Conservation (phyloP, 352 stramenopile genomes). For the Globisporangium abappressorium region DNA sequence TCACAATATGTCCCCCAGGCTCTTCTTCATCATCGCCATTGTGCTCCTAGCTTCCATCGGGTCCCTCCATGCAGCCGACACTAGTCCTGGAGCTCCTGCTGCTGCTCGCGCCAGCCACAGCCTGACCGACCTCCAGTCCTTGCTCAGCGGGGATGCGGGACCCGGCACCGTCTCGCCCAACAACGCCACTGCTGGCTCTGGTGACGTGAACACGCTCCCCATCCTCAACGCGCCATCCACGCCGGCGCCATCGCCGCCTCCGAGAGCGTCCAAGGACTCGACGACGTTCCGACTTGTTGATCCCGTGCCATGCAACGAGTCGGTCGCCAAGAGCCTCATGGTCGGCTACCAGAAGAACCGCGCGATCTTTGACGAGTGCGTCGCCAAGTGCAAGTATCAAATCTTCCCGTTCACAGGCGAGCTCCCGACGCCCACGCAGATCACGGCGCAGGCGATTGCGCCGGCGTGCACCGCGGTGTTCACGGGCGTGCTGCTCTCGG, state of each 20-base stretch:
- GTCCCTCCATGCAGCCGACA: neutral
- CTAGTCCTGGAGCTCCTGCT: neutral
- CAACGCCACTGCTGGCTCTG: neutral
- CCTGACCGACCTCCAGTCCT: neutral
- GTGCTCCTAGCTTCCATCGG: neutral
- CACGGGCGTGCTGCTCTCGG: slow-evolving; percentile 39
- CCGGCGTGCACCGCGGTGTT: slow-evolving; percentile 44
- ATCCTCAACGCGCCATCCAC: neutral
- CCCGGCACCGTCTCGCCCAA: neutral
- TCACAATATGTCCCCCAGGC: neutral
- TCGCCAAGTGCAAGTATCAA: slow-evolving; percentile 48
- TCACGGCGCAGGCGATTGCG: slow-evolving; percentile 32
- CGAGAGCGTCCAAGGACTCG: slow-evolving; percentile 32
- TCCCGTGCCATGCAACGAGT: slow-evolving; percentile 37
- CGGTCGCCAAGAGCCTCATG: slow-evolving; percentile 39
- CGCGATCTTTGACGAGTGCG: slow-evolving; percentile 47
- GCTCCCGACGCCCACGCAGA: slow-evolving; percentile 41
- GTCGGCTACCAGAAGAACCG: slow-evolving; percentile 55
- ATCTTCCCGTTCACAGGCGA: slow-evolving; percentile 52
- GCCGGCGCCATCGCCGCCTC: neutral
- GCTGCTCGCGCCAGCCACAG: neutral
- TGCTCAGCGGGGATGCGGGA: neutral
- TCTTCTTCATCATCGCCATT: neutral
- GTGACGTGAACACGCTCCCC: neutral
- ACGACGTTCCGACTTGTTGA: slow-evolving; percentile 47